Evolutionary conservation across 192 early-diverging fungal genomes (phyloP).

Genomic region (Coemansia sp.): DNA sequence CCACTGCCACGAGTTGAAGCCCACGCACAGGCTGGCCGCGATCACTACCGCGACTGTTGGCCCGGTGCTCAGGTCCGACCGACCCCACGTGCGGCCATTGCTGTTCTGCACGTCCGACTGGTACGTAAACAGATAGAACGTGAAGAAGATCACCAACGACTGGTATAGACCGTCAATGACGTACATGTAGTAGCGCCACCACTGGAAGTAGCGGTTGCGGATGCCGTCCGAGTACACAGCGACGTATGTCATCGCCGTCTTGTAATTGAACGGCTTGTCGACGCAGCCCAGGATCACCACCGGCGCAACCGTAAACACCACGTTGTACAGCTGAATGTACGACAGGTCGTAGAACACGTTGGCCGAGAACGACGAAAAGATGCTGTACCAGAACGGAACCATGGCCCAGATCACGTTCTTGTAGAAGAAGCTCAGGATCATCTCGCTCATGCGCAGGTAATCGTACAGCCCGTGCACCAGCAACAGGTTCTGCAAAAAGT

Average conservation of each 20-base stretch:
- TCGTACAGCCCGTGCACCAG: constrained; percentile 92
- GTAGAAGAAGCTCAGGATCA: constrained; percentile 94
- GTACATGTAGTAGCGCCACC: constrained; percentile 82
- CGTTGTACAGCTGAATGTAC: constrained; percentile 87
- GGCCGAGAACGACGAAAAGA: constrained; percentile 88
- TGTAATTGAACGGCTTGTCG: constrained; percentile 52
- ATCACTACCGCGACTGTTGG: constrained; percentile 79
- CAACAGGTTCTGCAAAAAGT: constrained; percentile 81
- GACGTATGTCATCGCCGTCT: constrained; percentile 59
- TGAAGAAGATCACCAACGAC: constrained; percentile 84
- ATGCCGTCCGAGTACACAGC: constrained; percentile 84
- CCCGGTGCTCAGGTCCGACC: constrained; percentile 73
- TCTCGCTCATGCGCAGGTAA: constrained; percentile 85
- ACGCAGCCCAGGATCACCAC: constrained; percentile 62
- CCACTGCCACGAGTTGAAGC: constrained; percentile 82
- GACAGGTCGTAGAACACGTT: constrained; percentile 92
- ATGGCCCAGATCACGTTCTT: constrained; percentile 95
- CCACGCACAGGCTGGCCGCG: constrained; percentile 77
- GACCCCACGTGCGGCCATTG: constrained; percentile 58
- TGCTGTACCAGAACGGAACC: constrained; percentile 92
- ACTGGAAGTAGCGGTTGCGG: constrained; percentile 76
- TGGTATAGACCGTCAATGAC: constrained; percentile 91
- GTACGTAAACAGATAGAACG: constrained; percentile 66
- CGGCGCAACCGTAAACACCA: constrained; percentile 70
- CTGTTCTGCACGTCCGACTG: constrained; percentile 52